phyloP scores from a whole-genome alignment of 495 filamentous ascomycete species.

The Aspergillus taichungensis region DNA sequence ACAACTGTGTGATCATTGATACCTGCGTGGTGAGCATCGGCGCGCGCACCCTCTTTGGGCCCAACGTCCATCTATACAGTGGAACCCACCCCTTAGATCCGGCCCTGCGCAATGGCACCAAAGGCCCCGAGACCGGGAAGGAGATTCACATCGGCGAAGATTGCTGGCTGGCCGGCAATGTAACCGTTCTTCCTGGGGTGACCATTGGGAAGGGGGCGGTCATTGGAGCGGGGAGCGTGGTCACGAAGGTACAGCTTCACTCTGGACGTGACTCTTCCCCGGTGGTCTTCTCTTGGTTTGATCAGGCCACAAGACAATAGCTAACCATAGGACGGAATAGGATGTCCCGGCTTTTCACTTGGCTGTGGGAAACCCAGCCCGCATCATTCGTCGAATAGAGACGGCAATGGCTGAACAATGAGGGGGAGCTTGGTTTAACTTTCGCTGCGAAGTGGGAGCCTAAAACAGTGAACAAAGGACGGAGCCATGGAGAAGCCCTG shows the following conservation, averaged over 20 bases:
- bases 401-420: slow-evolving; percentile 22
- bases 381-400: slow-evolving; percentile 48
- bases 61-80: slow-evolving; percentile 62
- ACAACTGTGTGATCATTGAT: slow-evolving; percentile 67
- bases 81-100: slow-evolving; percentile 75
- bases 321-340: slow-evolving; percentile 10
- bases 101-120: slow-evolving; percentile 57
- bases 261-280: slow-evolving; percentile 1
- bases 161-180: slow-evolving; percentile 82
- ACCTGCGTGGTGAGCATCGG: slow-evolving; percentile 72
- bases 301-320: neutral
- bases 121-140: slow-evolving; percentile 66
- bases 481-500: too few relatives aligned
- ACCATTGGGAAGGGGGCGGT: slow-evolving; percentile 69
- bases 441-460: neutral
- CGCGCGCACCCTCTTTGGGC: slow-evolving; percentile 68
- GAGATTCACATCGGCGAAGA: slow-evolving; percentile 77
- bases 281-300: neutral
- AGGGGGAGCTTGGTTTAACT: neutral
- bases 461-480: too few relatives aligned
- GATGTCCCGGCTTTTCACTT: slow-evolving; percentile 57
- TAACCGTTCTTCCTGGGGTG: slow-evolving; percentile 66
- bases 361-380: slow-evolving; percentile 60
- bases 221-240: slow-evolving; percentile 81
- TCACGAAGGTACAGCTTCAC: slow-evolving; percentile 63